Evolutionary conservation across 2,329 filamentous ascomycete species (phyloP), one percentile per base, ranked within the genome.

Genomic region (Colletotrichum orchidophilum): DNA sequence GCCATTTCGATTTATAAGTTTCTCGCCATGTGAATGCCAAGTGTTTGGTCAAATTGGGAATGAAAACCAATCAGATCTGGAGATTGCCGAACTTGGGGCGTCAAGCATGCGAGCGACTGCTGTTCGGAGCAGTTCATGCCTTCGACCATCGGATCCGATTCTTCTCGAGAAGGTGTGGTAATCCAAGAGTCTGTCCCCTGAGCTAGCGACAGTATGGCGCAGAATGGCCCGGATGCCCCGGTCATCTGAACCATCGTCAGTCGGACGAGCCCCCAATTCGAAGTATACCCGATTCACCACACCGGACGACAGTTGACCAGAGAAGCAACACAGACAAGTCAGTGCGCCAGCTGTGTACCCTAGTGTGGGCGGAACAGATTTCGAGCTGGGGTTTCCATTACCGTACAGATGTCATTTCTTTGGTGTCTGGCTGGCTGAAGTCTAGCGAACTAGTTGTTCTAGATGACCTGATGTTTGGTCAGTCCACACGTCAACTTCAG

Each of bases 231-330:
- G 26, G 42, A 29, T 46, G 21, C 29, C 42, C 4, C 52, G 39
- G 60, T 49, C 50, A 21, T 63, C 50, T 35, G 39, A 57, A 57
- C 27, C 27, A 62, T 35, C 46, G 26, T 24, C 35, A 49, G 49
- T 27, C 46, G 50, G 5, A 24, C 50, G 50, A 35, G 24, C 35
- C 46, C 9, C 46, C 9, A 46, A 21, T 21, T 64, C 31, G 13
- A 35, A 18, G 35, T 35, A 13, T 29, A 8, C 31, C 21, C 27
- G 29, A n/a, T 5, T 52, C 49, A 26, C 50, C 26, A 53, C 15
- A 53, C 46, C 21, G 35, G 60, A 53, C 60, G 60, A 53, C 46
- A 39, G 60, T 46, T 39, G 29, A 63, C 49, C 60, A 29, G 46
- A 18, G 31, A 27, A 35, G 60, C 31, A 54, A 21, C 24, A 54